Conservation (phyloP, 805 yeast genomes). For the Cyberlindnera sargentensis region DNA sequence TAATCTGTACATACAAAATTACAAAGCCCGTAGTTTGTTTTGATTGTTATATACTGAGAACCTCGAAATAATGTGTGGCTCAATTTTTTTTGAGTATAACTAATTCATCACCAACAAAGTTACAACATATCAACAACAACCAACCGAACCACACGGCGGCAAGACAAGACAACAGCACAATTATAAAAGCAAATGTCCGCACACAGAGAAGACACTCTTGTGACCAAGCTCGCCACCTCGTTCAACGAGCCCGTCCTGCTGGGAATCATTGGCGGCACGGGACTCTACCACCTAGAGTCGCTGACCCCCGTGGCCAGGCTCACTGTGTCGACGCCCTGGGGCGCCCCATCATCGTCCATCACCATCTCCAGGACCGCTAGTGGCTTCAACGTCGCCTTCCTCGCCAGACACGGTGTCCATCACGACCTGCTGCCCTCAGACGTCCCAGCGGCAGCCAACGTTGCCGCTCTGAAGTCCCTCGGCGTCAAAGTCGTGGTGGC, state of each 20-base stretch:
- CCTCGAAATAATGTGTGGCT: too few relatives aligned
- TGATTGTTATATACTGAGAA: too few relatives aligned
- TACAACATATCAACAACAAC: too few relatives aligned
- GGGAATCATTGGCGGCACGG: constrained; percentile 97
- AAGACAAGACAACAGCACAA: too few relatives aligned
- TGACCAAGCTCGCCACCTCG: constrained; percentile 33
- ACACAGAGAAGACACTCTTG: constrained; percentile 18
- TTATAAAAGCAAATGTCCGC: constrained; percentile 15
- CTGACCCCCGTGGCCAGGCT: constrained; percentile 81
- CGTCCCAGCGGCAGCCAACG: constrained; percentile 90
- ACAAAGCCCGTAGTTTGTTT: too few relatives aligned
- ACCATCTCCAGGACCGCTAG: constrained; percentile 72
- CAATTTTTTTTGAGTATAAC: too few relatives aligned
- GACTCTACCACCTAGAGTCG: constrained; percentile 81
- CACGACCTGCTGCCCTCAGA: constrained; percentile 88
- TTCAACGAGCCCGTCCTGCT: constrained; percentile 64
- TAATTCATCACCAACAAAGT: too few relatives aligned
- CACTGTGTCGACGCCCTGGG: constrained; percentile 93
- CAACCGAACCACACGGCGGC: too few relatives aligned
- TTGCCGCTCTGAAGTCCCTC: constrained; percentile 84
- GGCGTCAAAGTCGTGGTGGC: constrained; percentile 89
- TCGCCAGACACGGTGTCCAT: constrained; percentile 89
- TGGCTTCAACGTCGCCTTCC: constrained; percentile 86
- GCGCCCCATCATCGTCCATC: constrained; percentile 88
- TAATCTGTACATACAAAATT: too few relatives aligned